Evolutionary conservation across 2,329 filamentous ascomycete genomes (phyloP), one percentile per base, ranked within the genome.

Genomic region (Hypomyces perniciosus): DNA sequence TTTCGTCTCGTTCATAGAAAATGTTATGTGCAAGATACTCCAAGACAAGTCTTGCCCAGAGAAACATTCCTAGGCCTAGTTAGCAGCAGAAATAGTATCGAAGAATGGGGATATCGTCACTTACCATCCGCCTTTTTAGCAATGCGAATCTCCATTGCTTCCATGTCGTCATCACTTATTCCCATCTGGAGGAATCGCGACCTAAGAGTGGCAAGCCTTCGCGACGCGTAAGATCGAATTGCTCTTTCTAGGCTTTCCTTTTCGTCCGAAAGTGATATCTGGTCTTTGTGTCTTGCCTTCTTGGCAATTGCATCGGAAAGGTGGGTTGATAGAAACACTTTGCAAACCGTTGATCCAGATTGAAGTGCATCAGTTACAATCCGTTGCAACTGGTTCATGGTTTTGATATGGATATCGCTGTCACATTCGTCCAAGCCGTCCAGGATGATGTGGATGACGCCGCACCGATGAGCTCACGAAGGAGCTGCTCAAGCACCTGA

Each of bases 21-120:
- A 70, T 56, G 30, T 68, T 67, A 8, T 38, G 59, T 0, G 57
- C 37, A 3, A 70, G 46, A 29, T 65, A 68, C 20, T 69, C 63
- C 2, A 70, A 51, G 0, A 71, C 65, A 2, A 70, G 57, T 3
- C 64, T 54, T 29, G 67, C 67, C 35, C 61, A 71, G 1, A 70
- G 53, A 48, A 71, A 70, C 66, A 71, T 71, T 2, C 66, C 68
- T 68, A 4, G 2, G 3, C 2, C 30, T 29, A 5, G n/a, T 10
- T 8, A n/a, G 5, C 12, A 8, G 44, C 20, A 38, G 5, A 8
- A 10, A 26, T 8, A n/a, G n/a, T n/a, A 43, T 7, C 20, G 26
- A 30, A 4, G 28, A 6, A n/a, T 40, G 20, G 8, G 12, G 8
- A 4, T 13, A 30, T 13, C 12, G 13, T 7, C 10, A 20, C 54